Evolutionary conservation across 768 basidiomycete genomes (phyloP), one percentile per base, ranked within the genome.

Genomic region (Neoboletus subvelutipes): DNA sequence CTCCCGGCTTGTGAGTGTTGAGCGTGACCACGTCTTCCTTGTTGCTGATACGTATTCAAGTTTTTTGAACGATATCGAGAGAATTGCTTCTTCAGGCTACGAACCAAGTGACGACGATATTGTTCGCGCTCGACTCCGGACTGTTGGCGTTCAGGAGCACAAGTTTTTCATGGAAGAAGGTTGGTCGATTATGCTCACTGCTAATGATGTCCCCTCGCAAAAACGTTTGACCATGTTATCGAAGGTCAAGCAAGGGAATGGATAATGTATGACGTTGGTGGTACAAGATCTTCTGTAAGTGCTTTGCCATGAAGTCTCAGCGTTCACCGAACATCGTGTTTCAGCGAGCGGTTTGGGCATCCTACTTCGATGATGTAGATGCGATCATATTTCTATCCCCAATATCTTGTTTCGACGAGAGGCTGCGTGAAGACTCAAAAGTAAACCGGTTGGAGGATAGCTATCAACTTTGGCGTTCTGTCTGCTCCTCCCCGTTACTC

Each of bases 391-490:
- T 92, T 74, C 82, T 93, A 37, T 71, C 70, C 47, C 76, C 79
- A 61, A 86, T 93, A 63, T 90, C 87, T 26, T 87, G 88, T 52
- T 94, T 93, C 67, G 87, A 93, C 64, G 90, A 93, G 69, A 81
- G 78, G 50, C 77, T 93, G 0, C 83, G 84, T 6, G 91, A 92
- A 70, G 82, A 92, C 64, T 77, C 76, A 5, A 73, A 73, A 0
- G 80, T 90, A 42, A 93, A 92, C 68, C 81, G 90, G 26, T 69
- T 92, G 18, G 86, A 91, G 72, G 90, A 92, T 65, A 88, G 86
- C 62, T 81, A 85, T 62, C 78, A 85, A 17, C 79, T 92, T 5
- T 92, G 89, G 90, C 80, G 81, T 52, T 82, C 83, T n/a, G 82
- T 92, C 50, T 87, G 85, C 62, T 74, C 81, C 7, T 88, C 84